These are phyloP conservation scores for Staphylotrichum longicolle DNA, from an alignment of 495 filamentous ascomycete species.

Conservation along the genomic window DNA sequence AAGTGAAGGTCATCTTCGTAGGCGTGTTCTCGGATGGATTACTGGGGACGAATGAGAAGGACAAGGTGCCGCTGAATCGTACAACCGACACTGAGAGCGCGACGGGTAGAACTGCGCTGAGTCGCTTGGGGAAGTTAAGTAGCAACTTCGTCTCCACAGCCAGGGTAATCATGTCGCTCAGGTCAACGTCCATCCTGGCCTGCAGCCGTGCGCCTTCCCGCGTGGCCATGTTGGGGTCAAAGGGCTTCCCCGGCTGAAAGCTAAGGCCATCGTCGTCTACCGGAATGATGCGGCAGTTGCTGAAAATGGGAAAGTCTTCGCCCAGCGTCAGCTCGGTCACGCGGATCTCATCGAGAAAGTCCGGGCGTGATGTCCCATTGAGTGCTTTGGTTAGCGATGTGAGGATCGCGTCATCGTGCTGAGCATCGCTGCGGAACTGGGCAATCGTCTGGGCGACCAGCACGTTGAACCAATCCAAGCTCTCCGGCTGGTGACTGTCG, in stretches of 20 bases:
- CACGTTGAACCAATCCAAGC: slow-evolving; percentile 99
- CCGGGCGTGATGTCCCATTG: slow-evolving; percentile 80
- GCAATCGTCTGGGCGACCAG: slow-evolving; percentile 95
- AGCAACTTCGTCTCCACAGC: slow-evolving; percentile 91
- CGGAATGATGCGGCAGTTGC: slow-evolving; percentile 91
- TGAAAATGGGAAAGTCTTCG: slow-evolving; percentile 98
- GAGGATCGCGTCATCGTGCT: slow-evolving; percentile 88
- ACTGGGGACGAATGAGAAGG: slow-evolving; percentile 82
- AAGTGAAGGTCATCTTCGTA: slow-evolving; percentile 89
- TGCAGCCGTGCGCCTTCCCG: slow-evolving; percentile 71
- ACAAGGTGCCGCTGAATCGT: slow-evolving; percentile 89
- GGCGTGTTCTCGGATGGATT: slow-evolving; percentile 53
- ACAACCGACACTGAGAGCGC: slow-evolving; percentile 88
- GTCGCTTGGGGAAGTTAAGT: slow-evolving; percentile 87
- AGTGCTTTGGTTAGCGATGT: slow-evolving; percentile 84
- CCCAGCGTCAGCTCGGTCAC: slow-evolving; percentile 91
- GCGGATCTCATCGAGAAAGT: slow-evolving; percentile 87
- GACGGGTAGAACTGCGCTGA: slow-evolving; percentile 88
- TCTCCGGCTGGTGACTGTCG: slow-evolving; percentile 93
- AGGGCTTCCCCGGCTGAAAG: slow-evolving; percentile 48
- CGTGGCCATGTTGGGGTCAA: slow-evolving; percentile 48
- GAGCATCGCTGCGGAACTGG: slow-evolving; percentile 86
- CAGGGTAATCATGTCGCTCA: slow-evolving; percentile 91
- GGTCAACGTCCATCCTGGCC: slow-evolving; percentile 92
- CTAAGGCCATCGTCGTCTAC: slow-evolving; percentile 68